These are phyloP conservation scores for Porogramme epimiltina DNA, from an alignment of 1,284 basidiomycete species.

Conservation along the genomic window DNA sequence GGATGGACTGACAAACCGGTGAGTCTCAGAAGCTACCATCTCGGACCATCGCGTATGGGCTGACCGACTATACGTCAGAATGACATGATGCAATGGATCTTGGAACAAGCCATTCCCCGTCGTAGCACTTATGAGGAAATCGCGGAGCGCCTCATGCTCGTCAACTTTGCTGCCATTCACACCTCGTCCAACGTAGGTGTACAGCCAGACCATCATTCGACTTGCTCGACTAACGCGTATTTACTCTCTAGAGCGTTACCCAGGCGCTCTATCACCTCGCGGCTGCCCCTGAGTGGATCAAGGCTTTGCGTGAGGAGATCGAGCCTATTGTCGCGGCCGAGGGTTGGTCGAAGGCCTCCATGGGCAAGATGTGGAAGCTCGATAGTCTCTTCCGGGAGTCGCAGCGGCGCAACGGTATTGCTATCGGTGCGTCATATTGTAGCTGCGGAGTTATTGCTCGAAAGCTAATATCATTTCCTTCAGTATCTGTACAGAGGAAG, in stretches of 20 bases:
- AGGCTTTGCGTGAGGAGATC: conserved; percentile 44
- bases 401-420: conserved; percentile 38
- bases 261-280: conserved; percentile 44
- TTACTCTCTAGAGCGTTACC: conserved; percentile 39
- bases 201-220: conserved; percentile 24
- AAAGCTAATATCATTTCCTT: conserved; percentile 3
- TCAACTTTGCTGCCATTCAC: conserved; percentile 3
- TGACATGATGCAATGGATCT: neutral
- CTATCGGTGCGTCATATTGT: conserved; percentile 37
- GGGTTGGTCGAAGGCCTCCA: conserved; percentile 47
- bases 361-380: conserved; percentile 48
- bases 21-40: neutral
- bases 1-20: conserved; percentile 8
- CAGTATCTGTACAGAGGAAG: conserved; percentile 34
- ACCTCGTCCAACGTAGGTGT: neutral
- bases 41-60: neutral
- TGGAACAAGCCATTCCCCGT: neutral
- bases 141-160: neutral
- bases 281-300: conserved; percentile 39
- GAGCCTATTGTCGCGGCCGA: conserved; percentile 24
- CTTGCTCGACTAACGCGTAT: conserved; percentile 28
- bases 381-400: conserved; percentile 57
- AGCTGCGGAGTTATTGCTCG: conserved; percentile 32
- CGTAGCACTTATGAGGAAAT: neutral
- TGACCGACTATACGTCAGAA: neutral